Conservation (phyloP, 768 basidiomycete species). For the Dentipellis fragilis region DNA sequence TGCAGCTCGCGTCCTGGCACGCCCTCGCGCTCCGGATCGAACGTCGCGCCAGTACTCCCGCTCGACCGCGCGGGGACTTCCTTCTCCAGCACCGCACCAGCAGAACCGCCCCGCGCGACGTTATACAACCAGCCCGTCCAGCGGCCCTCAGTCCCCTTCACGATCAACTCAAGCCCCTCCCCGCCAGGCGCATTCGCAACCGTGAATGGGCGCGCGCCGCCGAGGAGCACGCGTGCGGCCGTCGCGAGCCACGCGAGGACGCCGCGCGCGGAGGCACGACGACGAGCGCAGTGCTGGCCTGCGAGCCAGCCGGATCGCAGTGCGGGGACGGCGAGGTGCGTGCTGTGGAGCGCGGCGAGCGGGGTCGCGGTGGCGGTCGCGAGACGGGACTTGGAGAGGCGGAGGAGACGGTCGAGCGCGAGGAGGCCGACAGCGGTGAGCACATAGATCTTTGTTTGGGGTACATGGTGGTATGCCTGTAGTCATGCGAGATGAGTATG, state of each 20-base stretch:
- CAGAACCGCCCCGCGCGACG: constrained; percentile 23
- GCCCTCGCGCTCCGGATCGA: too few species aligned
- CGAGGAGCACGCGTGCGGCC: neutral
- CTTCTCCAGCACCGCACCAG: too few species aligned
- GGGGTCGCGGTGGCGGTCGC: constrained; percentile 33
- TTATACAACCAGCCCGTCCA: constrained; percentile 40
- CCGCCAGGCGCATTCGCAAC: constrained; percentile 34
- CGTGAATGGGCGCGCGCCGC: constrained; percentile 26
- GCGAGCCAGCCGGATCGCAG: constrained; percentile 45
- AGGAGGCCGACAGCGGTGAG: constrained; percentile 30
- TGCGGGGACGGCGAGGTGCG: constrained; percentile 34
- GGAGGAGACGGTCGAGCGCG: constrained; percentile 33
- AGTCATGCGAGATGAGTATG: neutral
- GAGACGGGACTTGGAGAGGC: constrained; percentile 37
- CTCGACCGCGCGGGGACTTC: too few species aligned
- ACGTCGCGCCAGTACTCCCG: too few species aligned
- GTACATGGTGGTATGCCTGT: constrained; percentile 13
- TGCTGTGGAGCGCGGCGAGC: constrained; percentile 31
- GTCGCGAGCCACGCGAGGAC: constrained; percentile 4
- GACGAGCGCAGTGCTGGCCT: constrained; percentile 50
- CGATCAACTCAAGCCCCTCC: constrained; percentile 36
- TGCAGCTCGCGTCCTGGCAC: constrained; percentile 16
- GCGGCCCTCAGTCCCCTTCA: constrained; percentile 35
- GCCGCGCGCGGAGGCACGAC: constrained; percentile 28
- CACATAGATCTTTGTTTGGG: constrained; percentile 29